Evolutionary conservation across 805 yeast species (phyloP).

Genomic region (Monosporozyma siamensis): DNA sequence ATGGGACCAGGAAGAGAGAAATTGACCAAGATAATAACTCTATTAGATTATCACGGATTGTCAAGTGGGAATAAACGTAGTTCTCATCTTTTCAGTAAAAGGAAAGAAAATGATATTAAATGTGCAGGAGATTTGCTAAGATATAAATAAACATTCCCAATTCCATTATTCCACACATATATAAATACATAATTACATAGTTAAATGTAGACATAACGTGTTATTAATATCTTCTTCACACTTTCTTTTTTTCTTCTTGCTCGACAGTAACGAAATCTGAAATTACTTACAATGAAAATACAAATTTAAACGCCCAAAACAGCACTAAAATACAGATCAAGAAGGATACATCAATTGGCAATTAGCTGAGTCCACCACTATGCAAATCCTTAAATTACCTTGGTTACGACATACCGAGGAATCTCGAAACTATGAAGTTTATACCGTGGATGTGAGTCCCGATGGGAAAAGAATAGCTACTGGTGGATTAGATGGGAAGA

Average conservation of each 20-base stretch:
- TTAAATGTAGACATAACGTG: too few species aligned
- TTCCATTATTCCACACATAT: too few species aligned
- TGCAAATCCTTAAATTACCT: conserved; percentile 61
- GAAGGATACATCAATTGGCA: too few species aligned
- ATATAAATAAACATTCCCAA: conserved; percentile 9
- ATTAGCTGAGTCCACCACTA: too few species aligned
- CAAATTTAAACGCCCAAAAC: too few species aligned
- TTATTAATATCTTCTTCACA: too few species aligned
- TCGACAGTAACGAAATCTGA: too few species aligned
- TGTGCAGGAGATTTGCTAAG: conserved; percentile 19
- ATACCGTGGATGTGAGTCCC: conserved; percentile 68
- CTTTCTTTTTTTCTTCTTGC: too few species aligned
- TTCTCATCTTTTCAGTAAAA: conserved; percentile 9
- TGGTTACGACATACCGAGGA: conserved; percentile 76
- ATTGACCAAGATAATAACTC: conserved; percentile 10
- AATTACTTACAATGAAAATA: too few species aligned
- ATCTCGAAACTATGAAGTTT: conserved; percentile 71
- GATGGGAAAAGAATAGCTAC: conserved; percentile 84
- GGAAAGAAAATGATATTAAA: conserved; percentile 14
- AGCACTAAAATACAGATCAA: background rate
- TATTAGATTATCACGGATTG: conserved; percentile 5
- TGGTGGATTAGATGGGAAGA: conserved; percentile 90
- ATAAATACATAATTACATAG: conserved; percentile 1
- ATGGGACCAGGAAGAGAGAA: conserved; percentile 16
- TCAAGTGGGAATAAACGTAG: conserved; percentile 2